phyloP scores from a whole-genome alignment of 2,329 filamentous ascomycete species.

The Colletotrichum endophyticum region DNA sequence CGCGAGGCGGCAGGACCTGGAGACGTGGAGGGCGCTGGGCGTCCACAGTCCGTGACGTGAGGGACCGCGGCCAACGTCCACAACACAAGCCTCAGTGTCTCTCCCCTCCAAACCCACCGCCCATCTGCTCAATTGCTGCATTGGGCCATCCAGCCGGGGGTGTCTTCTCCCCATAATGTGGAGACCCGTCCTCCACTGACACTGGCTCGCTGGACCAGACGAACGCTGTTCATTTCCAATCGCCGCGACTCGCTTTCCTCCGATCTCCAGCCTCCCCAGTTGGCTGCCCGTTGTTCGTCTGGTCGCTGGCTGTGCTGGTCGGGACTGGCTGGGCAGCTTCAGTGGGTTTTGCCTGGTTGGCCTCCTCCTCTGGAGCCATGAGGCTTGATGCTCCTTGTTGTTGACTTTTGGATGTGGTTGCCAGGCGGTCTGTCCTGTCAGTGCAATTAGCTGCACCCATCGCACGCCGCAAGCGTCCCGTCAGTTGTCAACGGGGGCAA shows the following conservation, averaged over 20 bases:
- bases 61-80: not conserved
- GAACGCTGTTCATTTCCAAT: conserved; percentile 21
- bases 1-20: not conserved
- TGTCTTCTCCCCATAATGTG: not conserved
- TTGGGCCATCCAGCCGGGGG: conserved; percentile 4
- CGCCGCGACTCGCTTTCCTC: conserved; percentile 7
- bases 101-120: not conserved
- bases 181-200: not conserved
- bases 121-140: conserved; percentile 18
- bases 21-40: not conserved
- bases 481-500: not conserved
- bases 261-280: conserved; percentile 13
- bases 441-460: not conserved
- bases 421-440: not conserved
- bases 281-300: not conserved
- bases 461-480: not conserved
- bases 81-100: not conserved
- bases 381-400: not conserved
- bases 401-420: not conserved
- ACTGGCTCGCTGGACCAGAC: conserved; percentile 12
- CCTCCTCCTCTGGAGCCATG: not conserved
- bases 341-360: not conserved
- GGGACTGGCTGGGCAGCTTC: not conserved
- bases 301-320: not conserved
- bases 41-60: not conserved